Evolutionary conservation across 495 filamentous ascomycete genomes (phyloP).

Genomic region (Podospora appendiculata): DNA sequence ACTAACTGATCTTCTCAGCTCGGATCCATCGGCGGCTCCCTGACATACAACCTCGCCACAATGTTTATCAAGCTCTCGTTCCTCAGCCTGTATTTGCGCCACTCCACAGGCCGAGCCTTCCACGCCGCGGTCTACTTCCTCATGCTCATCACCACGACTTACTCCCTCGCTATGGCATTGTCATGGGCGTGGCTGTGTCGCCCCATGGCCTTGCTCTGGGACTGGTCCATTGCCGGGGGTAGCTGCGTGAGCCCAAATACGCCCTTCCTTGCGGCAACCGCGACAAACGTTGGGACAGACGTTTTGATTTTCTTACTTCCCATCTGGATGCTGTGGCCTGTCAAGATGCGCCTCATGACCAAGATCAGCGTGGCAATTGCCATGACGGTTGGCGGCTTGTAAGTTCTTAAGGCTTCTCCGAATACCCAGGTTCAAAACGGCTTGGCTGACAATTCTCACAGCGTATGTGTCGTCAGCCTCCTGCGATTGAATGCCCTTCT

Average conservation of each 20-base stretch:
- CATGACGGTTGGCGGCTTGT: constrained; percentile 23
- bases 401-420: background rate
- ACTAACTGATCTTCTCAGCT: constrained; percentile 1
- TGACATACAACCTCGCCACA: constrained; percentile 18
- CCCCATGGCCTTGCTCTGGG: constrained; percentile 20
- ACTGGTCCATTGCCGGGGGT: constrained; percentile 3
- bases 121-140: constrained; percentile 17
- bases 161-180: constrained; percentile 14
- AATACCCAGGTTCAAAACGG: too few relatives aligned
- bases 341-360: constrained; percentile 4
- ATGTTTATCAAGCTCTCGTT: constrained; percentile 27
- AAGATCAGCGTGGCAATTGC: constrained; percentile 19
- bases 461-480: constrained; percentile 18
- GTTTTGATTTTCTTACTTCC: constrained; percentile 15
- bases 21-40: constrained; percentile 10
- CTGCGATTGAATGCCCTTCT: constrained; percentile 11
- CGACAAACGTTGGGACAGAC: constrained; percentile 16
- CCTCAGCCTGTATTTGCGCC: constrained; percentile 22
- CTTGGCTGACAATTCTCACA: background rate
- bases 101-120: constrained; percentile 11
- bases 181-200: constrained; percentile 15
- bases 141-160: constrained; percentile 15
- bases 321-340: constrained; percentile 14
- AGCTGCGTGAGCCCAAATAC: constrained; percentile 10
- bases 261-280: constrained; percentile 7